These are phyloP conservation scores for Suhomyces sp. DNA, from an alignment of 805 yeast genomes.

Conservation along the genomic window DNA sequence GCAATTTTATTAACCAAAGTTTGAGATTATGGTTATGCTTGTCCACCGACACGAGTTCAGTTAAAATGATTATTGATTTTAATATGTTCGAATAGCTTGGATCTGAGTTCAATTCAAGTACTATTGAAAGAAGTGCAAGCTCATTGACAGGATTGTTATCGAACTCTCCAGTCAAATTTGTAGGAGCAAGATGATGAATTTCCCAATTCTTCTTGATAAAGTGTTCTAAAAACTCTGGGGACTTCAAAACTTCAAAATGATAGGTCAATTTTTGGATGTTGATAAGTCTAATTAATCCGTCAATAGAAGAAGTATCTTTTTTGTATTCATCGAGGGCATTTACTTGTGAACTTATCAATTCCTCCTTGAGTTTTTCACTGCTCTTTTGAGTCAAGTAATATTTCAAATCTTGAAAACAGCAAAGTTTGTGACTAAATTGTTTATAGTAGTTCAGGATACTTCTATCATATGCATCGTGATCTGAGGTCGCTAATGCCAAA, in stretches of 20 bases:
- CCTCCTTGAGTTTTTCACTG: too few relatives aligned
- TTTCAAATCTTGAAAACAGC: neutral
- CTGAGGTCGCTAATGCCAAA: too few relatives aligned
- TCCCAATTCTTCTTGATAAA: slow-evolving; percentile 10
- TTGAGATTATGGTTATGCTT: slow-evolving; percentile 70
- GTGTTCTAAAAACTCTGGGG: slow-evolving; percentile 3
- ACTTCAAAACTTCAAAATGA: slow-evolving; percentile 13
- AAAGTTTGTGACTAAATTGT: neutral
- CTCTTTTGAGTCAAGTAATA: too few relatives aligned
- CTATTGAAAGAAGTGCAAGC: slow-evolving; percentile 55
- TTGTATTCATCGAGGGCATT: too few relatives aligned
- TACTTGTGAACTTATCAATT: too few relatives aligned
- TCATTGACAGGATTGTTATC: slow-evolving; percentile 75
- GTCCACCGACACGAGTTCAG: slow-evolving; percentile 53
- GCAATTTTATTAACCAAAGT: slow-evolving; percentile 68
- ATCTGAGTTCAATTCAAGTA: slow-evolving; percentile 19
- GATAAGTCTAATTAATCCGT: slow-evolving; percentile 19
- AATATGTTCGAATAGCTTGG: slow-evolving; percentile 22
- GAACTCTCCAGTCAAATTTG: slow-evolving; percentile 42
- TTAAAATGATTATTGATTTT: slow-evolving; percentile 55
- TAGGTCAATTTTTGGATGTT: slow-evolving; percentile 51
- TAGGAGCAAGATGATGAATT: slow-evolving; percentile 28
- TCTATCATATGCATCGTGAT: too few relatives aligned
- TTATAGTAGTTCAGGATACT: neutral
- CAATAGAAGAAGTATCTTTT: too few relatives aligned